Evolutionary conservation across 176 grass and related monocot genomes (phyloP), one percentile per base, ranked within the genome.

Genomic region (Urochloa ruziziensis): DNA sequence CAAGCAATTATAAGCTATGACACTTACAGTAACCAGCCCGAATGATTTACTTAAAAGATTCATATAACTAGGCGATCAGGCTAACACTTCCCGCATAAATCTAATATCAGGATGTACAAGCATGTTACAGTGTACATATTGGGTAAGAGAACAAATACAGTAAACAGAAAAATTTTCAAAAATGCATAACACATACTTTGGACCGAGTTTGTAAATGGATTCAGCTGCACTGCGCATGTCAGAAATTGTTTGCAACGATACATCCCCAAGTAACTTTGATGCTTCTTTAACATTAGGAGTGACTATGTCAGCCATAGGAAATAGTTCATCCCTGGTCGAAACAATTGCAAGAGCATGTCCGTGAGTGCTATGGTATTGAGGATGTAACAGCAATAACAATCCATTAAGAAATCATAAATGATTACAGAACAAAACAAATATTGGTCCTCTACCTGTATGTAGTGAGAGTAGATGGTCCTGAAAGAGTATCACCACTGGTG

Each of bases 271-370:
- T 75, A 98, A 86, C 73, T 57, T 90, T 56, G 93, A 99, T 5
- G 91, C 89, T 99, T 99, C 96, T 90, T 92, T 99, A 74, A 96
- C 69, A 90, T 99, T 99, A 36, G 93, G 96, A n/a, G 96, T 99
- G 68, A 96, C 93, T 92, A 99, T 92, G 83, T 99, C 96, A 83
- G 96, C 91, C 91, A 99, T 88, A 43, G 62, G 70, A 86, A 96
- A 96, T 54, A 99, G 65, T 77, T 94, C 91, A 89, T 96, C 87
- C 67, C 96, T 99, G 87, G 28, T 68, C 37, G 29, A 84, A 67
- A 90, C 53, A 89, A 60, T 71, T 68, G 68, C 21, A 67, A 28
- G 30, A 73, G 25, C 35, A 67, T 56, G 13, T 39, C 33, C 56
- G 3, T 73, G 23, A 64, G 32, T 24, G 27, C 4, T 72, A 77